Percentiles rank a stretch among this genome's conserved stretches.
Conservation (phyloP, 768 basidiomycete species). For the Collybia nuda region DNA sequence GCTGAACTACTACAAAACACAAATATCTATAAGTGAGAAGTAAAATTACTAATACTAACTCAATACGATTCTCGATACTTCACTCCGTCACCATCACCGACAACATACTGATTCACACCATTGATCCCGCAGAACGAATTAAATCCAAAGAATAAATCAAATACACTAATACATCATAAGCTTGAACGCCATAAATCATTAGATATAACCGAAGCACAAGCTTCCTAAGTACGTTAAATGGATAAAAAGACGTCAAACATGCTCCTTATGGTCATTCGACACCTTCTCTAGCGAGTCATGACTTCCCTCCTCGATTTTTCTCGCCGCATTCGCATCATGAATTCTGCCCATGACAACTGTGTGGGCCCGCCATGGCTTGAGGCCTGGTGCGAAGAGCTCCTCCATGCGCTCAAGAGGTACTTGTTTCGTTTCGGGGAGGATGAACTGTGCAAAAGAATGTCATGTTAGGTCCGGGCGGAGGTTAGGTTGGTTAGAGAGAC, state of each 20-base stretch:
- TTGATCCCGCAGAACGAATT: too few species aligned
- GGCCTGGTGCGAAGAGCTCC: slow-evolving; percentile 33
- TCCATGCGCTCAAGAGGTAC: slow-evolving; percentile 44
- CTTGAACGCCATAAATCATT: too few species aligned
- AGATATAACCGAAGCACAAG: too few species aligned
- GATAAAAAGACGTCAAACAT: slow-evolving; percentile 4
- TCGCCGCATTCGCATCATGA: slow-evolving; percentile 14
- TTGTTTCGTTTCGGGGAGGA: slow-evolving; percentile 41
- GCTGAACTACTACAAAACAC: too few species aligned
- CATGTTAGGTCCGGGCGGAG: slow-evolving; percentile 10
- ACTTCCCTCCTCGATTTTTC: slow-evolving; percentile 4
- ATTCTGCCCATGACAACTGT: slow-evolving; percentile 26
- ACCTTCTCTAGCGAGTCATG: slow-evolving; percentile 8
- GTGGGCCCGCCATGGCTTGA: slow-evolving; percentile 33
- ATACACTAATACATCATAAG: too few species aligned
- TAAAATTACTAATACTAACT: too few species aligned
- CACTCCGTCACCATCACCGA: too few species aligned
- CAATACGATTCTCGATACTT: too few species aligned
- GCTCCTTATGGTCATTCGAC: slow-evolving; percentile 8
- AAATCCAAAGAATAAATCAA: too few species aligned
- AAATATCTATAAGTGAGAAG: too few species aligned
- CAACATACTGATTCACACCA: too few species aligned
- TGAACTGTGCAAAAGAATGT: slow-evolving; percentile 4
- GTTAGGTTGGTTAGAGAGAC: slow-evolving; percentile 4
- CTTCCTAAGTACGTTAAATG: too few species aligned